phyloP scores from a whole-genome alignment of 2,329 filamentous ascomycete genomes.

The Ophiosphaerella korrae region DNA sequence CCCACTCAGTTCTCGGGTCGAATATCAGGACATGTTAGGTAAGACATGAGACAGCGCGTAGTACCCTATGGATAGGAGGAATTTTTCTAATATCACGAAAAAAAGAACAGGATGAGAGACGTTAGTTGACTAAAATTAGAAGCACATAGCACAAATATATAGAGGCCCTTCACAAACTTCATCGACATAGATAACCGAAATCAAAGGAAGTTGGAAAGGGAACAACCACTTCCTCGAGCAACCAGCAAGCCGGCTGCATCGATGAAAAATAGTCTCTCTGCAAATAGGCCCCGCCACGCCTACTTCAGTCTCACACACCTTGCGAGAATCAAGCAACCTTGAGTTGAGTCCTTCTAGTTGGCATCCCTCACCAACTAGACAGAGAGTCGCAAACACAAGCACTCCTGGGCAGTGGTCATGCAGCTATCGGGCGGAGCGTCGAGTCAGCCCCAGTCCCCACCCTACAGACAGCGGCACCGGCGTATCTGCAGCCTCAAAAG shows the following conservation, averaged over 20 bases:
- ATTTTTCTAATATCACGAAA: too few relatives aligned
- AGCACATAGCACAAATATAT: too few relatives aligned
- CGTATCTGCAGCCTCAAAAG: slow-evolving; percentile 1
- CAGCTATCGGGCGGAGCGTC: background rate
- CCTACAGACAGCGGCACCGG: background rate
- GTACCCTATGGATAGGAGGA: too few relatives aligned
- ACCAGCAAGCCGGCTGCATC: slow-evolving; percentile 1
- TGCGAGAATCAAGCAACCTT: background rate
- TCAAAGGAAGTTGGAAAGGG: background rate
- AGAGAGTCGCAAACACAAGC: background rate
- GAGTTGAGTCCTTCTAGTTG: slow-evolving; percentile 2
- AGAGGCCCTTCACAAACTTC: too few relatives aligned
- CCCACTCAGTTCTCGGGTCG: too few relatives aligned
- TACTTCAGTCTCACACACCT: slow-evolving; percentile 2
- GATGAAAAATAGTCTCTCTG: slow-evolving; percentile 5
- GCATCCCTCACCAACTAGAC: background rate
- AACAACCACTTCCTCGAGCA: slow-evolving; percentile 1
- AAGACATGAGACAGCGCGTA: too few relatives aligned
- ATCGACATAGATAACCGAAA: background rate
- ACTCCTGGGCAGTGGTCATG: background rate
- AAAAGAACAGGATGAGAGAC: too few relatives aligned
- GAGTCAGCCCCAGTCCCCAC: slow-evolving; percentile 1
- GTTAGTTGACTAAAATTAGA: too few relatives aligned
- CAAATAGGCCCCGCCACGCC: background rate
- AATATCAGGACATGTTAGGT: too few relatives aligned